Evolutionary conservation across 139 green algal species (phyloP).

Genomic region (Eudorina sp.): DNA sequence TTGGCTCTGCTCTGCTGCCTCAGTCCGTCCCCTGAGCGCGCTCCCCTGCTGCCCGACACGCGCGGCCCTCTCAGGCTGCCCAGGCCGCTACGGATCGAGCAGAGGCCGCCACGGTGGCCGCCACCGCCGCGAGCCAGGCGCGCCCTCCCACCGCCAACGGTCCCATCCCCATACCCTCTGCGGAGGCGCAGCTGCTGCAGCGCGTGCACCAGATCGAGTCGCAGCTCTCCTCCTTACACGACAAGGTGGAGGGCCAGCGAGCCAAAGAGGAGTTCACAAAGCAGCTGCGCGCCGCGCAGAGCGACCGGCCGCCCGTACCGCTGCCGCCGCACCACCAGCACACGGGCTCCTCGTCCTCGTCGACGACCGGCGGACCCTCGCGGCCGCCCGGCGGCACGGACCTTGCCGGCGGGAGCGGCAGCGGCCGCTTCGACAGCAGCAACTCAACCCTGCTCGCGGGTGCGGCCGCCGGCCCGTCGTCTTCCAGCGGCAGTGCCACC

Average conservation of each 20-base stretch:
- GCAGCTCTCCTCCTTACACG: constrained; percentile 12
- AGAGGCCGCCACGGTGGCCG: neutral
- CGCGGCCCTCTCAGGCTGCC: neutral
- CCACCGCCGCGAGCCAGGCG: neutral
- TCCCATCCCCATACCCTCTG: constrained; percentile 7
- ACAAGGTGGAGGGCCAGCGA: constrained; percentile 30
- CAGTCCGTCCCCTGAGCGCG: too few species aligned
- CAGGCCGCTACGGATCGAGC: neutral
- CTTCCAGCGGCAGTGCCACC: neutral
- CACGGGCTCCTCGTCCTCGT: neutral
- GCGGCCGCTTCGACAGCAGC: constrained; percentile 4
- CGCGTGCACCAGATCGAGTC: constrained; percentile 14
- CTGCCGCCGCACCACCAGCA: neutral
- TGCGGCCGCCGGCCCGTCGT: neutral
- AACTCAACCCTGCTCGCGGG: neutral
- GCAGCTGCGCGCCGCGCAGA: constrained; percentile 29
- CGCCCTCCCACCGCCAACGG: neutral
- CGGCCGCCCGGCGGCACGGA: neutral
- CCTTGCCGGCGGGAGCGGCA: neutral
- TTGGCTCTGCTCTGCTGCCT: too few species aligned
- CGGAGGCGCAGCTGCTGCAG: neutral
- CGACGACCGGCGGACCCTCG: neutral
- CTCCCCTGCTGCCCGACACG: too few species aligned
- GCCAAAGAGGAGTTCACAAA: constrained; percentile 47
- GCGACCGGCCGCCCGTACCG: neutral